Evolutionary conservation across 345 rosid genomes (phyloP).

Genomic region (Crucihimalaya himalaica): DNA sequence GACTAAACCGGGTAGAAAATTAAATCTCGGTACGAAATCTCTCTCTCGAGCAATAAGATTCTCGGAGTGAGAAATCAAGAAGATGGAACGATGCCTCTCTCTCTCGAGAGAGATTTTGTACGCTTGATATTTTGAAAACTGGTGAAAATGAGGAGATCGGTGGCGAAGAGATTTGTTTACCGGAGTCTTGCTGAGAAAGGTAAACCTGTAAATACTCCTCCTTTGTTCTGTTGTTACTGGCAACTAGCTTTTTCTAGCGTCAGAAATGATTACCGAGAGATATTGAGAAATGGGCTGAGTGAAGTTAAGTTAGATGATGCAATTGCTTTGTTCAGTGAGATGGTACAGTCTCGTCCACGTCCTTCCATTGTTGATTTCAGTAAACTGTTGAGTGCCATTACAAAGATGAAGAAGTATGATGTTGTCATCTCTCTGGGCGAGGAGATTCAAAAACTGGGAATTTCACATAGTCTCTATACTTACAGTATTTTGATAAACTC

Average conservation of each 20-base stretch:
- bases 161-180: not conserved
- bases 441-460: not conserved
- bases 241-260: not conserved
- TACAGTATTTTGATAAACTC: not conserved
- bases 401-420: slow-evolving; percentile 11
- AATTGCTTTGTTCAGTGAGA: not conserved
- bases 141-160: not conserved
- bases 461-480: not conserved
- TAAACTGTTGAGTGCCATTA: not conserved
- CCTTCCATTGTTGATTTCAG: slow-evolving; percentile 1
- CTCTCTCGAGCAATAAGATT: not conserved
- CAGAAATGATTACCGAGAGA: not conserved
- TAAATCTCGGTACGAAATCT: not conserved
- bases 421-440: slow-evolving; percentile 9
- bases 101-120: no score
- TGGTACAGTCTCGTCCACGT: not conserved
- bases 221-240: not conserved
- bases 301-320: slow-evolving; percentile 6
- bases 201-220: not conserved
- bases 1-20: no score
- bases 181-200: not conserved
- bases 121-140: no score
- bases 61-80: not conserved
- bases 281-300: not conserved
- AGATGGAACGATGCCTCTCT: no score